A percentile compares a stretch with the other conserved stretches of the same genome.
phyloP scores from a whole-genome alignment of 805 yeast species.

The Clavispora vitiphila region DNA sequence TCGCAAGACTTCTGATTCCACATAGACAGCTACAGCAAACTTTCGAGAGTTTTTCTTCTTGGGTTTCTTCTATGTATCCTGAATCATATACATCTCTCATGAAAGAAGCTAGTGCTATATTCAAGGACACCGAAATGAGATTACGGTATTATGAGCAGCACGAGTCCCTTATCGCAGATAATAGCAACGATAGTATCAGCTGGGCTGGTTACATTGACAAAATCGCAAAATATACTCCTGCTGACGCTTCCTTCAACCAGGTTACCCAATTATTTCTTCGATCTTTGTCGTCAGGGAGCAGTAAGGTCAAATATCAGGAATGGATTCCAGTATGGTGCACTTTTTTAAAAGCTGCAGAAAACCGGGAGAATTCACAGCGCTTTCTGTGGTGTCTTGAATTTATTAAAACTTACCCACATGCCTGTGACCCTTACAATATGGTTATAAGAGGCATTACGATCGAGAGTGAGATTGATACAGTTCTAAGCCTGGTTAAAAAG shows the following conservation, averaged over 20 bases:
- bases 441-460: not conserved
- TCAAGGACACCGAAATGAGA: conserved; percentile 22
- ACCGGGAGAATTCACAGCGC: not conserved
- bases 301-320: conserved; percentile 1
- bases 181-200: conserved; percentile 9
- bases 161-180: conserved; percentile 23
- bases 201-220: conserved; percentile 33
- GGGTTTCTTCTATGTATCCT: conserved; percentile 27
- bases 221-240: conserved; percentile 16
- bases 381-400: not conserved
- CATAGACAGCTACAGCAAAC: conserved; percentile 39
- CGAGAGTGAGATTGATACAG: not conserved
- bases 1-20: conserved; percentile 34
- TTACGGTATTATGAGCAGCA: conserved; percentile 30
- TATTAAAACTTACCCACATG: not conserved
- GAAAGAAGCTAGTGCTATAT: conserved; percentile 29
- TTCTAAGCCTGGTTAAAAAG: not conserved
- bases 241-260: not conserved
- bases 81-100: conserved; percentile 30
- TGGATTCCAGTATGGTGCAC: conserved; percentile 9
- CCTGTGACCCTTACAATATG: not conserved
- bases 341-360: not conserved
- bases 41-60: conserved; percentile 34
- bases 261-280: conserved; percentile 17
- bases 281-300: conserved; percentile 12